A percentile compares a stretch with the other conserved stretches of the same genome.
These are phyloP conservation scores for Termitomyces heimii DNA, from an alignment of 768 basidiomycete genomes.

Conservation along the genomic window DNA sequence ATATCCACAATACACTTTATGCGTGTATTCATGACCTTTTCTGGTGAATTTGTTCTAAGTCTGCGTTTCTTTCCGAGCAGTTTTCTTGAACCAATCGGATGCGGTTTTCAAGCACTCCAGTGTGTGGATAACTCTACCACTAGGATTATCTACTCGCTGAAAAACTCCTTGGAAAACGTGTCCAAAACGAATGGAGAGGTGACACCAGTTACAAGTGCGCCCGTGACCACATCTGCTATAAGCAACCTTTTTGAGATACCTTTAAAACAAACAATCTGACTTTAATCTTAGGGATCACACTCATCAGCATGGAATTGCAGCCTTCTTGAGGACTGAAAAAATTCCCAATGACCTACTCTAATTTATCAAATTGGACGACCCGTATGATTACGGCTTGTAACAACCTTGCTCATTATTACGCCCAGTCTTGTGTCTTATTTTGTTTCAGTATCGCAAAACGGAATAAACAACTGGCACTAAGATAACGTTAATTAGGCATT, in stretches of 20 bases:
- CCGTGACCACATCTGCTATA: conserved; percentile 21
- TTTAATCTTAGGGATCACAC: not conserved
- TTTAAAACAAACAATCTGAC: not conserved
- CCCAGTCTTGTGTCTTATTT: too few relatives aligned
- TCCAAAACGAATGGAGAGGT: conserved; percentile 36
- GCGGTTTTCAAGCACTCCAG: conserved; percentile 41
- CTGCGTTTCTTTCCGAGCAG: conserved; percentile 19
- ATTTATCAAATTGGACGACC: not conserved
- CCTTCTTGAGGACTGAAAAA: not conserved
- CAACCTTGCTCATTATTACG: not conserved
- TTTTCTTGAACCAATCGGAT: conserved; percentile 53
- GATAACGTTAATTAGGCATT: not conserved
- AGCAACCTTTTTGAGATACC: not conserved
- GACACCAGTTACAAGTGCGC: conserved; percentile 9
- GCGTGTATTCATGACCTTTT: conserved; percentile 23
- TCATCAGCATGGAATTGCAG: not conserved
- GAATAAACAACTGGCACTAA: not conserved
- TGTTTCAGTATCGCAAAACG: not conserved
- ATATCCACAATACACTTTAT: conserved; percentile 65
- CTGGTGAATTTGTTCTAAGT: not conserved
- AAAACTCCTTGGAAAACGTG: conserved; percentile 47
- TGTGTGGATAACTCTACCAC: conserved; percentile 45
- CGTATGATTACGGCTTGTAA: conserved; percentile 1
- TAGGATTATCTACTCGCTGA: conserved; percentile 44
- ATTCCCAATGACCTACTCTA: not conserved